Evolutionary conservation across 139 green algal genomes (phyloP), one percentile per base, ranked within the genome.

Genomic region (Micractinium conductrix): DNA sequence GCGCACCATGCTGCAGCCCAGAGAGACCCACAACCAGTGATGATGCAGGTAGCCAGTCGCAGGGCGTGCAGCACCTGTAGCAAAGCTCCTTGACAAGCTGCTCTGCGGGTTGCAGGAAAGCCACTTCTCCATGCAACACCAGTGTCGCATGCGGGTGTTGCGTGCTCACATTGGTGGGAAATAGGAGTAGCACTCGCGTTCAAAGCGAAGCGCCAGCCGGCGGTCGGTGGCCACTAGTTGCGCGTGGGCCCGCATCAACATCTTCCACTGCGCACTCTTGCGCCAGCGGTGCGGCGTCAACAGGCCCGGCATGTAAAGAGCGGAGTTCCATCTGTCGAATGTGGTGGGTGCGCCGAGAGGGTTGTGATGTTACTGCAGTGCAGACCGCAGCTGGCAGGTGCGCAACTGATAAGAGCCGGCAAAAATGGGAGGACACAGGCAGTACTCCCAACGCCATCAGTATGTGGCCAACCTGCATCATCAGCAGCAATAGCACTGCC

Each of bases 151-250:
- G 60, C 6, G 35, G 60, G 4, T 35, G 24, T 30, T 37, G 60
- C 19, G 24, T 9, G 14, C 65, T 72, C 65, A 72, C 65, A 44
- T 38, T 40, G 37, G 37, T 26, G 78, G 78, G 19, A 74, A 24
- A 62, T 48, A 74, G 28, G 60, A 74, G 42, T 83, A 83, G 78
- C 78, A 83, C 43, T 83, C 60, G 24, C 62, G 69, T 70, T 80
- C 81, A 50, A 85, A 85, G 33, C 74, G 50, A 17, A 45, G 81
- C 50, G 55, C 62, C 28, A 85, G 26, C 10, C 21, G n/a, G 55
- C 45, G 14, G 42, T 85, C 81, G 17, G 43, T 40, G 0, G 53
- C 70, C 70, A 85, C 81, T 16, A 85, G 26, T 37, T 71, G 30
- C 2, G 81, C 81, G 24, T 80, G 80, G 12, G n/a, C 33, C 35